These are phyloP conservation scores for Saturnispora mendoncae DNA, from an alignment of 805 yeast species.

Conservation along the genomic window DNA sequence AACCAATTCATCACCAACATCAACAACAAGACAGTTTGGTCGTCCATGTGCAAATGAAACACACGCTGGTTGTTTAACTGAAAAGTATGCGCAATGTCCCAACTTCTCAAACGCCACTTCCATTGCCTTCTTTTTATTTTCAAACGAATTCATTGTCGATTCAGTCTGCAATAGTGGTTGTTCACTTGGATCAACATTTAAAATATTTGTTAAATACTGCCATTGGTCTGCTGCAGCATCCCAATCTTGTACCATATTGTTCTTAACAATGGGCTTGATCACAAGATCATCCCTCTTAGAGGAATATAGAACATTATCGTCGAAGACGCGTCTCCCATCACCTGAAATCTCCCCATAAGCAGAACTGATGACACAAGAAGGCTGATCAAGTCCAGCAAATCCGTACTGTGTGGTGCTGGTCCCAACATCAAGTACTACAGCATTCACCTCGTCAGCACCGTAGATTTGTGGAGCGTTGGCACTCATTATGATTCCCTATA, in stretches of 20 bases:
- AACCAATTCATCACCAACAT: constrained; percentile 69
- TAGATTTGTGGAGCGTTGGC: constrained; percentile 41
- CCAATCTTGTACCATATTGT: constrained; percentile 72
- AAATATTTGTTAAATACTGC: constrained; percentile 45
- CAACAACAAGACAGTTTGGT: constrained; percentile 79
- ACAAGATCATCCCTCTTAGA: constrained; percentile 43
- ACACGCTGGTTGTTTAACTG: constrained; percentile 80
- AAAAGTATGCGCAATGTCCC: constrained; percentile 70
- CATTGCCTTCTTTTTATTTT: constrained; percentile 58
- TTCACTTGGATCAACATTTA: constrained; percentile 48
- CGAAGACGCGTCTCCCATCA: constrained; percentile 15
- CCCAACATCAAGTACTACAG: constrained; percentile 88
- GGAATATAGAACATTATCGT: constrained; percentile 27
- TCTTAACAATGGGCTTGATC: constrained; percentile 48
- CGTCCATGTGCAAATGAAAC: constrained; percentile 83
- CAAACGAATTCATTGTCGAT: constrained; percentile 72
- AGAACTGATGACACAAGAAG: constrained; percentile 69
- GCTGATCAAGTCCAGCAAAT: constrained; percentile 87
- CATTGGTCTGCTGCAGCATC: constrained; percentile 75
- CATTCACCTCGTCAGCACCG: constrained; percentile 79
- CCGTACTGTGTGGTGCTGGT: constrained; percentile 78
- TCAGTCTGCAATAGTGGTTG: constrained; percentile 80
- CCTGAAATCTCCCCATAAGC: constrained; percentile 37
- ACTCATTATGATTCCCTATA: constrained; percentile 14
- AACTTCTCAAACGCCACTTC: constrained; percentile 63